These are phyloP conservation scores for Pseudognaphalium luteoalbum DNA, from an alignment of 129 eudicot genomes.

Conservation along the genomic window DNA sequence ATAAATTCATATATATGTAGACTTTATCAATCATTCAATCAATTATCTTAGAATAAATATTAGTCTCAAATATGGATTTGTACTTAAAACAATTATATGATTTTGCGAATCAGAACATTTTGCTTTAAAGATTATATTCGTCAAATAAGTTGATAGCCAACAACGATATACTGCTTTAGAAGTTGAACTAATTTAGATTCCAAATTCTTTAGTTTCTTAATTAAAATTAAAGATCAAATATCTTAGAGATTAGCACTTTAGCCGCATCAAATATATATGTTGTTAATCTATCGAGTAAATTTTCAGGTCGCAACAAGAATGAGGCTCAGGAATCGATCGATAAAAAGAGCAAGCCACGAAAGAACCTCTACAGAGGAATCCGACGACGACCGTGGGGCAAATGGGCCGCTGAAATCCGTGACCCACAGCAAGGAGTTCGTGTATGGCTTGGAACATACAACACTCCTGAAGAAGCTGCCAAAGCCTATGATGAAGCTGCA, in stretches of 20 bases:
- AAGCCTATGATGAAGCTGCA: conserved; percentile 81
- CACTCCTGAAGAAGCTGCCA: conserved; percentile 81
- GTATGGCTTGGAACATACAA: conserved; percentile 90
- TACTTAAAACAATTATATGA: neutral
- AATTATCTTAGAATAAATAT: neutral
- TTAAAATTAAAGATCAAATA: no score
- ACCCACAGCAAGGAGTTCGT: conserved; percentile 75
- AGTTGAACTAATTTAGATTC: neutral
- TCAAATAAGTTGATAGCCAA: no score
- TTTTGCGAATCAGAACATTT: no score
- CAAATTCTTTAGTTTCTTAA: no score
- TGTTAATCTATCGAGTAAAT: no score
- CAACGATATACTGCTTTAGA: no score
- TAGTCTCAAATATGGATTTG: neutral
- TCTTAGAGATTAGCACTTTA: no score
- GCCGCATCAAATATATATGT: no score
- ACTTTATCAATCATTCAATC: no score
- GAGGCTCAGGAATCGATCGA: conserved; percentile 9
- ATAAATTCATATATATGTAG: no score
- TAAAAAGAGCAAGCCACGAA: conserved; percentile 39
- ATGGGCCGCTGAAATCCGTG: conserved; percentile 98
- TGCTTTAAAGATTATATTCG: no score
- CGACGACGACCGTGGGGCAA: conserved; percentile 92
- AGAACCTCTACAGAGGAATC: conserved; percentile 82
- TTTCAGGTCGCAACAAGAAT: conserved; percentile 12